These are phyloP conservation scores for Colletotrichum sp. DNA, from an alignment of 2,329 filamentous ascomycete species.

Conservation along the genomic window DNA sequence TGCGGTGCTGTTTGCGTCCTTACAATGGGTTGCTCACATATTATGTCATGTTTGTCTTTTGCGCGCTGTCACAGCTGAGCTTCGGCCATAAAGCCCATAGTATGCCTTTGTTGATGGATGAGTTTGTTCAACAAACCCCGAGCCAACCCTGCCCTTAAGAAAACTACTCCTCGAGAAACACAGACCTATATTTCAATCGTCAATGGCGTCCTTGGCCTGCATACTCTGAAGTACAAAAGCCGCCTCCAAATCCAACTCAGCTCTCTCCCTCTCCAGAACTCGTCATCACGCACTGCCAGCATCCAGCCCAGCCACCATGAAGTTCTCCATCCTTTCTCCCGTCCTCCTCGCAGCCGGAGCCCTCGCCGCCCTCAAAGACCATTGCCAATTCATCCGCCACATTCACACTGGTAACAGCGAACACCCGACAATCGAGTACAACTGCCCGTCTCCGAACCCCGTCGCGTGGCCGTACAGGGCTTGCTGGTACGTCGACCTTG, in stretches of 20 bases:
- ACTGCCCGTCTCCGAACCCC: not conserved
- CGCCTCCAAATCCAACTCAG: not conserved
- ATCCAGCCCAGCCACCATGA: not conserved
- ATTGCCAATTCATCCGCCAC: not conserved
- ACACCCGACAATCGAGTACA: not conserved
- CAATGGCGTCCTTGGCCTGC: not conserved
- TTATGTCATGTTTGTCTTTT: not conserved
- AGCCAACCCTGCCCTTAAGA: not conserved
- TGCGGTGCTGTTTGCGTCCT: not conserved
- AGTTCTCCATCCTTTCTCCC: not conserved
- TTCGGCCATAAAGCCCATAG: not conserved
- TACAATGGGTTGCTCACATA: not conserved
- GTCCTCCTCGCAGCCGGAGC: not conserved
- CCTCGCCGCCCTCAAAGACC: not conserved
- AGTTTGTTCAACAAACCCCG: not conserved
- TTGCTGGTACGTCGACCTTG: not conserved
- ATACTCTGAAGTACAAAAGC: not conserved
- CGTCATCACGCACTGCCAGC: not conserved
- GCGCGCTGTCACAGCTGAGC: not conserved
- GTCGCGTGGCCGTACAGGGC: not conserved
- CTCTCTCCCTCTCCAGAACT: not conserved
- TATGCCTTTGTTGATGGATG: not conserved
- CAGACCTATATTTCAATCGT: fast-evolving
- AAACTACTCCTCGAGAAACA: not conserved
- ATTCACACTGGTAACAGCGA: not conserved